Evolutionary conservation across 331 rosid genomes (phyloP).

Genomic region (Phaseolus coccineus): DNA sequence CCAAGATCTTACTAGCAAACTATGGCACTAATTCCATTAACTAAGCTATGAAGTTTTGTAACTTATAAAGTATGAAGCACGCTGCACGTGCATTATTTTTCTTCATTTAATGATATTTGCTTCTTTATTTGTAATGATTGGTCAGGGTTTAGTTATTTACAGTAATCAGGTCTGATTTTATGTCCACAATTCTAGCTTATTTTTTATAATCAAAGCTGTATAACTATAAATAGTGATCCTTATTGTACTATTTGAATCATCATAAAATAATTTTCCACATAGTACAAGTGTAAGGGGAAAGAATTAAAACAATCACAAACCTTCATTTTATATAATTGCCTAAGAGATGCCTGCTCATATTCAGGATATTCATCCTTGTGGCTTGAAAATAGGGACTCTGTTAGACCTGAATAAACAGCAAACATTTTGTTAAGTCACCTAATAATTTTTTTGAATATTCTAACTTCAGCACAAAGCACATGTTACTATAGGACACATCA

Average conservation of each 20-base stretch:
- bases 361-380: slow-evolving; percentile 98
- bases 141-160: not conserved
- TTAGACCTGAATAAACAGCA: slow-evolving; percentile 76
- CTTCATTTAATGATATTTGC: not conserved
- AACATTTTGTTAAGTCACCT: slow-evolving; percentile 39
- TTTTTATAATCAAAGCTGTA: not conserved
- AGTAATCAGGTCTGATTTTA: not conserved
- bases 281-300: slow-evolving; percentile 24
- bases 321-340: slow-evolving; percentile 87
- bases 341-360: slow-evolving; percentile 94
- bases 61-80: not conserved
- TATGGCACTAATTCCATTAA: slow-evolving; percentile 3
- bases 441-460: slow-evolving; percentile 17
- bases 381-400: slow-evolving; percentile 87
- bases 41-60: not conserved
- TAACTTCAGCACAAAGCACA: slow-evolving; percentile 22
- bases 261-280: not conserved
- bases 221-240: slow-evolving; percentile 9
- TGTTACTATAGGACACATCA: not conserved
- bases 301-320: slow-evolving; percentile 56
- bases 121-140: not conserved
- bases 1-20: not conserved
- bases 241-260: not conserved
- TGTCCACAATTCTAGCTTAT: not conserved
- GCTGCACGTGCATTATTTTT: not conserved